Base-by-base conservation (phyloP, 495 filamentous ascomycete genomes). In the Evansstolkia leycettana region DNA sequence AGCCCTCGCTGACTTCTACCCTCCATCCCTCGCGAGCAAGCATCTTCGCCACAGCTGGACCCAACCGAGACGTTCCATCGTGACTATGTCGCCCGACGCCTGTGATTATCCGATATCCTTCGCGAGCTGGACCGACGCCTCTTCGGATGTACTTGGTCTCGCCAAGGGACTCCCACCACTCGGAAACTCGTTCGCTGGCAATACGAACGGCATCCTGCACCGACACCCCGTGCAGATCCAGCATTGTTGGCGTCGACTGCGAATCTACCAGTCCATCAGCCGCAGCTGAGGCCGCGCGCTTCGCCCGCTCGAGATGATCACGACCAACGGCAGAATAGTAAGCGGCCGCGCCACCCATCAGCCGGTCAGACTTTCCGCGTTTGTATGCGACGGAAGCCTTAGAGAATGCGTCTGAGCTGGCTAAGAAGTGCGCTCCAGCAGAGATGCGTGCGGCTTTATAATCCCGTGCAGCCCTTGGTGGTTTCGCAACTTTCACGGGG, bases 191-290 rank as follows among this genome's bases (percentile, higher is more conserved):
- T 25, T 75, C 69, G 24, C 68, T 70, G 1, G 81, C 72, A 31
- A 95, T 94, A 6, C 81, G 66, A 7, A 83, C 65, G 0, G 78
- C 89, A 52, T 94, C 81, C 25, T 73, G 56, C 1, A 95, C 88
- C 15, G 66, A 76, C 10, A 92, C 73, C 8, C 86, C 86, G 50
- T 98, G 90, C 16, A 98, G 62, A 59, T 98, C 87, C 7, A 93
- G 57, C 43, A 51, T 57, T 39, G 54, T 58, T 2, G 48, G 34
- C 1, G 62, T 69, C 29, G 75, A 84, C 40, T 84, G 75, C 1
- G 48, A 42, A 3, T 71, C 59, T 1, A 85, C 85, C 11, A 74
- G 60, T 3, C 57, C 54, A 44, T 85, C 74, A 0, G 82, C 79
- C 0, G 70, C 68, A 1, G 59, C 59, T 0, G 67, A 53, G 7